phyloP scores from a whole-genome alignment of 371 early-diverging fungal genomes.

The Vairimorpha ceranae region DNA sequence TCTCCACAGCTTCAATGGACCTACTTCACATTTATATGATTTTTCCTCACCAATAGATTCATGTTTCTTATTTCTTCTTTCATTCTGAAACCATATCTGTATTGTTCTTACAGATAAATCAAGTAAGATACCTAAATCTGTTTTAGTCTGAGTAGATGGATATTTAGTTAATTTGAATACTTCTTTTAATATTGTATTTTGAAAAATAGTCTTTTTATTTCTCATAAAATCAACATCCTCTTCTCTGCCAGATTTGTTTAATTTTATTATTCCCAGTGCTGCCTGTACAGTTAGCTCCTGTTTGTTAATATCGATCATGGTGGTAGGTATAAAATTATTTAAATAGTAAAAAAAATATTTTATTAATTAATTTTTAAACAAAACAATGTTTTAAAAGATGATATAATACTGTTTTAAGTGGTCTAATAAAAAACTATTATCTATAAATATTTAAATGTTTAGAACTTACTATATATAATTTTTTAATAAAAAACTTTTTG shows the following conservation, averaged over 20 bases:
- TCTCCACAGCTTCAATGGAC: neutral
- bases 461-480: no score
- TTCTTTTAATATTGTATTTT: constrained; percentile 43
- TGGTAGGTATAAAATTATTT: neutral
- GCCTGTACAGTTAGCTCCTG: constrained; percentile 15
- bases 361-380: neutral
- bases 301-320: neutral
- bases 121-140: constrained; percentile 51
- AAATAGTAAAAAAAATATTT: neutral
- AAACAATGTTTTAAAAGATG: no score
- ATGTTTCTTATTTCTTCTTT: constrained; percentile 28
- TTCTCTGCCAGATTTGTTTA: constrained; percentile 13
- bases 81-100: constrained; percentile 61
- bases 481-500: no score
- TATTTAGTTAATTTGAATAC: constrained; percentile 51
- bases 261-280: constrained; percentile 47
- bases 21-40: constrained; percentile 1
- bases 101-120: constrained; percentile 36
- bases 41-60: neutral
- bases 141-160: constrained; percentile 50
- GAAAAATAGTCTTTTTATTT: constrained; percentile 36
- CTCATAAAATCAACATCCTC: constrained; percentile 10
- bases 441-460: no score
- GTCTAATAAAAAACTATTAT: no score
- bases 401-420: no score